These are phyloP conservation scores for Kodamaea laetipori DNA, from an alignment of 805 yeast genomes.

Conservation along the genomic window DNA sequence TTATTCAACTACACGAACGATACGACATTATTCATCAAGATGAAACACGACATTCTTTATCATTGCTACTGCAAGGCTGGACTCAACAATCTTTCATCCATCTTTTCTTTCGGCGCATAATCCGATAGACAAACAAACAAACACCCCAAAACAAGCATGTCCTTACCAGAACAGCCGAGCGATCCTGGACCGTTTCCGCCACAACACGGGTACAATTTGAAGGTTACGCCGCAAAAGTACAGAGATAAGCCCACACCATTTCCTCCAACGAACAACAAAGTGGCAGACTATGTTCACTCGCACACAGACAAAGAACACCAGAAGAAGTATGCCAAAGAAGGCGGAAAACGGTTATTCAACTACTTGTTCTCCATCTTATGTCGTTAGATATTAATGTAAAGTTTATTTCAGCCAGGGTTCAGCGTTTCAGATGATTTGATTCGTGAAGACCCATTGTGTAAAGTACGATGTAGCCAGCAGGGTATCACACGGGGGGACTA, in stretches of 20 bases:
- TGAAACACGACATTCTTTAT: neutral
- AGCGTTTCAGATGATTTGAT: too few relatives aligned
- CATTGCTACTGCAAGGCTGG: slow-evolving; percentile 5
- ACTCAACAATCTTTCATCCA: slow-evolving; percentile 1
- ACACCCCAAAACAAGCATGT: too few relatives aligned
- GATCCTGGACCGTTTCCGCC: slow-evolving; percentile 28
- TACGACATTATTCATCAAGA: neutral
- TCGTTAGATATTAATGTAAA: neutral
- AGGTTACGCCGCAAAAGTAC: slow-evolving; percentile 33
- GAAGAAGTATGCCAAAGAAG: slow-evolving; percentile 36
- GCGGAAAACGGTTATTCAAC: slow-evolving; percentile 15
- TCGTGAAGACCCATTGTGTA: too few relatives aligned
- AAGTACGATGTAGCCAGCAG: too few relatives aligned
- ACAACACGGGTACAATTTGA: slow-evolving; percentile 36
- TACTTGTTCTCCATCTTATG: slow-evolving; percentile 8
- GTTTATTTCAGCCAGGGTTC: neutral
- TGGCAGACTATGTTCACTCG: slow-evolving; percentile 27
- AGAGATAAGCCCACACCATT: slow-evolving; percentile 38
- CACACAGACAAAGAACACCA: slow-evolving; percentile 31
- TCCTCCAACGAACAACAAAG: slow-evolving; percentile 24
- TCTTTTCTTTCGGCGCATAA: neutral
- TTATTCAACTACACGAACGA: too few relatives aligned
- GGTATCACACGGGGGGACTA: too few relatives aligned
- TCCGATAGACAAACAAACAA: neutral
- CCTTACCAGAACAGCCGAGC: slow-evolving; percentile 34